Evolutionary conservation across 306 rosid genomes (phyloP).

Genomic region (Glycine latifolia): DNA sequence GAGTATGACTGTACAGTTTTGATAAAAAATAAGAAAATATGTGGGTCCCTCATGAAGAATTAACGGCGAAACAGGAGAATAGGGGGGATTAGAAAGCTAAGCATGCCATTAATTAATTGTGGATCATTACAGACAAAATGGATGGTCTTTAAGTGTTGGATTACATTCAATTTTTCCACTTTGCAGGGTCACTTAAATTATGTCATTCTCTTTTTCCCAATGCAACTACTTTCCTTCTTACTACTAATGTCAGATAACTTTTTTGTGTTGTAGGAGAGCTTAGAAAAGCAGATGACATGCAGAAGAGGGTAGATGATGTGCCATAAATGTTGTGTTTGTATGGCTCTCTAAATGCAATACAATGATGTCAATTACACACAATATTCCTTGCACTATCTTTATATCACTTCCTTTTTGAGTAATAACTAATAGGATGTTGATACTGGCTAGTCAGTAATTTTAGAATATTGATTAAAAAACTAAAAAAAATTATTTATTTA

Average conservation of each 20-base stretch:
- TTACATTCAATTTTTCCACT: conserved; percentile 30
- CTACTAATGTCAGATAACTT: conserved; percentile 53
- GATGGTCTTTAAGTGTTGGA: conserved; percentile 32
- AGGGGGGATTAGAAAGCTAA: conserved; percentile 18
- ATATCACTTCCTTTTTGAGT: neutral
- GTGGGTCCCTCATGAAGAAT: conserved; percentile 52
- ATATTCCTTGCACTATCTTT: neutral
- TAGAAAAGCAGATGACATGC: conserved; percentile 49
- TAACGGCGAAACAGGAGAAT: conserved; percentile 39
- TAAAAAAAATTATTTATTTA: too few species aligned
- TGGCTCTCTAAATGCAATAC: conserved; percentile 36
- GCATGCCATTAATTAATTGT: neutral
- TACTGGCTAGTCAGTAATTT: too few species aligned
- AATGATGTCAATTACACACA: conserved; percentile 7
- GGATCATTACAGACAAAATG: conserved; percentile 35
- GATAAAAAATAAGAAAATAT: conserved; percentile 59
- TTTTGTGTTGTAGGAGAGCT: conserved; percentile 55
- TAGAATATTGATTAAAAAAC: too few species aligned
- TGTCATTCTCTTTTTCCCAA: conserved; percentile 33
- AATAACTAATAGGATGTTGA: neutral
- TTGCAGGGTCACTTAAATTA: conserved; percentile 19
- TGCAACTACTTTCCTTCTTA: conserved; percentile 49
- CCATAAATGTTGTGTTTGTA: conserved; percentile 55
- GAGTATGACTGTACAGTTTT: conserved; percentile 54
- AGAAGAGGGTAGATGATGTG: conserved; percentile 56